These are phyloP conservation scores for Angophora floribunda DNA, from an alignment of 345 rosid species.

Conservation along the genomic window DNA sequence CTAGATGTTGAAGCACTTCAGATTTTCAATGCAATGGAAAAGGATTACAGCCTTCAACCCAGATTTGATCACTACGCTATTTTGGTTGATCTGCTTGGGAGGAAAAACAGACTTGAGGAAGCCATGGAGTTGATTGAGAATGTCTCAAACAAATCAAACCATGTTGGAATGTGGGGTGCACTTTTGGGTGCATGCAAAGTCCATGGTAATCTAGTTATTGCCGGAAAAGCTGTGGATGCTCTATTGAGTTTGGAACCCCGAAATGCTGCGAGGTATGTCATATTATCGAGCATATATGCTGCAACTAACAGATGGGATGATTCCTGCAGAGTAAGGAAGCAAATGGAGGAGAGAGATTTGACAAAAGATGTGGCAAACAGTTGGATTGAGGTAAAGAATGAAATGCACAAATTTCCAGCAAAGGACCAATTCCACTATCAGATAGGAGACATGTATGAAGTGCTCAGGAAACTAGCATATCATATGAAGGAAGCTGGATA, in stretches of 20 bases:
- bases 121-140: constrained; percentile 20
- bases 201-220: constrained; percentile 20
- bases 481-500: constrained; percentile 26
- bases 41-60: constrained; percentile 8
- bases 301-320: constrained; percentile 34
- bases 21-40: constrained; percentile 27
- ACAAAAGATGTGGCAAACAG: constrained; percentile 26
- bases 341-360: constrained; percentile 19
- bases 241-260: constrained; percentile 22
- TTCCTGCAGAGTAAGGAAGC: constrained; percentile 17
- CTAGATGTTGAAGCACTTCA: constrained; percentile 17
- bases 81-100: constrained; percentile 31
- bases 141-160: constrained; percentile 6
- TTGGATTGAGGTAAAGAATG: constrained; percentile 38
- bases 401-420: constrained; percentile 19
- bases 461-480: constrained; percentile 4
- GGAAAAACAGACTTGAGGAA: constrained; percentile 33
- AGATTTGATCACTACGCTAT: constrained; percentile 21
- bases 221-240: constrained; percentile 26
- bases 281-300: constrained; percentile 31
- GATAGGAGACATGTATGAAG: constrained; percentile 8
- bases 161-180: constrained; percentile 39
- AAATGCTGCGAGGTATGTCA: constrained; percentile 34
- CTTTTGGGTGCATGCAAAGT: constrained; percentile 32
- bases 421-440: constrained; percentile 19